Percentiles rank a stretch among this genome's conserved stretches.
Conservation (phyloP, 164 flowering plant species). For the Nymphaea thermarum region DNA sequence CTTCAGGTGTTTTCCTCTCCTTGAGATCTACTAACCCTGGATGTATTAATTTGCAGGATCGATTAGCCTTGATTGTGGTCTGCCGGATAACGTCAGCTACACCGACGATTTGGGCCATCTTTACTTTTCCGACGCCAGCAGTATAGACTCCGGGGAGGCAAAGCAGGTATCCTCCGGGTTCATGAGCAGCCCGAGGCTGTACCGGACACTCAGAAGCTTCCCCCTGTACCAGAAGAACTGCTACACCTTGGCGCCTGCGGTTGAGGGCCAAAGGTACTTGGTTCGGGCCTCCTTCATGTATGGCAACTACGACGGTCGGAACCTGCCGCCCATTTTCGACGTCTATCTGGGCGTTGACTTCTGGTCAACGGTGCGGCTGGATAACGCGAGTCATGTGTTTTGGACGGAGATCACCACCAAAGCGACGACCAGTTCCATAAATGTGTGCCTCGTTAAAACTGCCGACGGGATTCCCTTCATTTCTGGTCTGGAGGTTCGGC, state of each 20-base stretch:
- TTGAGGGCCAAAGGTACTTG: constrained; percentile 12
- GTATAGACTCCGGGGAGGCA: neutral
- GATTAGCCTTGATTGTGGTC: constrained; percentile 3
- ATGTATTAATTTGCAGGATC: neutral
- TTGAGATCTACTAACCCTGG: too few relatives aligned
- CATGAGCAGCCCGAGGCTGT: neutral
- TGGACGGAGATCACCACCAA: neutral
- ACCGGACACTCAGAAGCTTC: constrained; percentile 4
- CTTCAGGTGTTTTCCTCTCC: too few relatives aligned
- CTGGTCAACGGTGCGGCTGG: constrained; percentile 19
- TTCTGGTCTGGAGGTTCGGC: neutral
- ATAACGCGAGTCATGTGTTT: neutral
- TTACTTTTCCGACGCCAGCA: neutral
- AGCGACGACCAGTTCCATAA: neutral
- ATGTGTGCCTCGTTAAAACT: constrained; percentile 1
- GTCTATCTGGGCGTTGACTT: constrained; percentile 21
- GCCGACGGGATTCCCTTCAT: neutral
- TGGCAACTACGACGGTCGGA: constrained; percentile 29
- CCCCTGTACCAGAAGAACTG: constrained; percentile 10
- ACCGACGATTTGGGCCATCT: neutral
- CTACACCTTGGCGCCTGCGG: constrained; percentile 18
- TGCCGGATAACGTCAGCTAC: neutral
- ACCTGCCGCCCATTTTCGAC: constrained; percentile 21
- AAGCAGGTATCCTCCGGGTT: neutral
- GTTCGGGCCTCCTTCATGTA: constrained; percentile 36